Evolutionary conservation across 345 rosid species (phyloP).

Genomic region (Laguncularia racemosa): DNA sequence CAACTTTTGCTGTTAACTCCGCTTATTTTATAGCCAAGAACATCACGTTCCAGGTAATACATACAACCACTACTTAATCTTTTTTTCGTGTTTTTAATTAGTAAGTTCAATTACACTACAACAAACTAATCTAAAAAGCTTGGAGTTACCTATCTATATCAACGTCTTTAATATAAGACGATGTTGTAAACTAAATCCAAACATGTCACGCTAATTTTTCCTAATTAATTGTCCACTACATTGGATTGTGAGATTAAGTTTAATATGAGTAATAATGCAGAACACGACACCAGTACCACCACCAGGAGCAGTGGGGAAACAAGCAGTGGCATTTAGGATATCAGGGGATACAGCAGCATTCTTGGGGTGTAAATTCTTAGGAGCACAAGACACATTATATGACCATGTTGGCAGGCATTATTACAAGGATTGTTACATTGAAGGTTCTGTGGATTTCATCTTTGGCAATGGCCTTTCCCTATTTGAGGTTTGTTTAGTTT

Average conservation of each 20-base stretch:
- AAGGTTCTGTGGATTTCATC: slow-evolving; percentile 92
- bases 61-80: too few species aligned
- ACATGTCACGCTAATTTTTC: neutral
- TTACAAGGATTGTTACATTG: slow-evolving; percentile 90
- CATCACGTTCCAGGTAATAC: slow-evolving; percentile 76
- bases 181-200: too few species aligned
- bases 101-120: too few species aligned
- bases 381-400: slow-evolving; percentile 93
- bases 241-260: too few species aligned
- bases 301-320: slow-evolving; percentile 84
- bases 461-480: slow-evolving; percentile 92
- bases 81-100: too few species aligned
- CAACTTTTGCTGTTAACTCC: slow-evolving; percentile 86
- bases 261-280: slow-evolving; percentile 16
- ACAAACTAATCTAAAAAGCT: too few species aligned
- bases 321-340: slow-evolving; percentile 89
- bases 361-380: slow-evolving; percentile 72
- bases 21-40: slow-evolving; percentile 86
- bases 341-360: slow-evolving; percentile 85
- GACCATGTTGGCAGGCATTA: slow-evolving; percentile 92
- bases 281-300: slow-evolving; percentile 82
- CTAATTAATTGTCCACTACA: too few species aligned
- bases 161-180: too few species aligned
- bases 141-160: too few species aligned
- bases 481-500: slow-evolving; percentile 48